These are phyloP conservation scores for Penicillium psychrosexuale DNA, from an alignment of 2,329 filamentous ascomycete species.

Conservation along the genomic window DNA sequence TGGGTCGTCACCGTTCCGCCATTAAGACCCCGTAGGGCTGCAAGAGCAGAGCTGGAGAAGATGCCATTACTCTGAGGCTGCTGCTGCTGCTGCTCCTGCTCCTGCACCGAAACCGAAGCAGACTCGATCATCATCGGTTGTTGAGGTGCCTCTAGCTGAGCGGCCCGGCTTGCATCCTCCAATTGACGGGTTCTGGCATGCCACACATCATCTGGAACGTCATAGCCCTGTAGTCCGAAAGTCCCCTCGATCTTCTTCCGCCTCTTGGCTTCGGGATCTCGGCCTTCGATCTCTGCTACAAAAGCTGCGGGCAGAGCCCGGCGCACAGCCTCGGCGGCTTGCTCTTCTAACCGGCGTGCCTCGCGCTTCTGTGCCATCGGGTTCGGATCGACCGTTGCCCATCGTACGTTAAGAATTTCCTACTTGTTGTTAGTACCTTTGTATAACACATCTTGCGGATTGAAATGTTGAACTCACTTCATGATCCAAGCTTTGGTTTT, in stretches of 20 bases:
- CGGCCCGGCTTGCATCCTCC: conserved; percentile 60
- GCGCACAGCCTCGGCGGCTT: conserved; percentile 90
- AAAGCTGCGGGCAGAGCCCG: conserved; percentile 84
- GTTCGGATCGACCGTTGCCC: conserved; percentile 96
- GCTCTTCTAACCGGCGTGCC: conserved; percentile 83
- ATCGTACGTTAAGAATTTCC: conserved; percentile 91
- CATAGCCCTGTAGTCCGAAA: conserved; percentile 86
- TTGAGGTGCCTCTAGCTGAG: conserved; percentile 54
- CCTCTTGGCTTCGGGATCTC: conserved; percentile 82
- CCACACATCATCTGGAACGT: conserved; percentile 91
- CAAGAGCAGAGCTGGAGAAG: conserved; percentile 76
- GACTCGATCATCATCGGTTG: conserved; percentile 48
- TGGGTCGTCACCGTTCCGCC: conserved; percentile 45
- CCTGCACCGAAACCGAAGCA: conserved; percentile 29
- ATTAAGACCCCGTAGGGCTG: conserved; percentile 64
- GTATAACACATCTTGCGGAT: not conserved
- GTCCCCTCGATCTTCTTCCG: conserved; percentile 83
- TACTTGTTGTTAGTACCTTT: conserved; percentile 25
- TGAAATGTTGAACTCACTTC: conserved; percentile 29
- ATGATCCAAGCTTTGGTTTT: conserved; percentile 87
- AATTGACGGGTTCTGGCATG: conserved; percentile 74
- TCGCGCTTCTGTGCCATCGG: conserved; percentile 92
- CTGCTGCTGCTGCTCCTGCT: conserved; percentile 19
- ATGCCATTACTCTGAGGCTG: conserved; percentile 59
- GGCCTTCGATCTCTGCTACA: conserved; percentile 88